phyloP scores from a whole-genome alignment of 768 basidiomycete genomes.

The Kwoniella shandongensis region DNA sequence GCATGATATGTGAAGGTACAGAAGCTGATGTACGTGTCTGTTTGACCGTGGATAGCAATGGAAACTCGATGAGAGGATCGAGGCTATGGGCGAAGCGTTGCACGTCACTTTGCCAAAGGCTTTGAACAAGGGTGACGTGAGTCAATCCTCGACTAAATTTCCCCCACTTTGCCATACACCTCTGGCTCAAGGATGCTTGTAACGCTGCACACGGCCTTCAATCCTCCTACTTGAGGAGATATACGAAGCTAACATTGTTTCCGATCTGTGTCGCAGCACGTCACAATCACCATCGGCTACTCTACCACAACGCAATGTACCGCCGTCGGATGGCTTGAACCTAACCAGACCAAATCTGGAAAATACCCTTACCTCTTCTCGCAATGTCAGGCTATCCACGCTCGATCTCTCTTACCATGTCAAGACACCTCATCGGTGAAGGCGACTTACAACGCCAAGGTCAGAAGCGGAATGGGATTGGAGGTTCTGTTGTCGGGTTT shows the following conservation, averaged over 20 bases:
- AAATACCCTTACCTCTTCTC: slow-evolving; percentile 83
- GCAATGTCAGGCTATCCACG: slow-evolving; percentile 90
- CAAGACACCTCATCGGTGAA: slow-evolving; percentile 91
- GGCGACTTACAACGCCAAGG: slow-evolving; percentile 81
- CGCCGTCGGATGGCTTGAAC: slow-evolving; percentile 83
- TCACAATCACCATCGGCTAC: slow-evolving; percentile 63
- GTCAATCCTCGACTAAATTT: slow-evolving; percentile 1
- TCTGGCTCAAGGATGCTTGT: neutral
- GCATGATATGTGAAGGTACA: too few species aligned
- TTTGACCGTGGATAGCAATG: too few species aligned
- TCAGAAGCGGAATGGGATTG: slow-evolving; percentile 73
- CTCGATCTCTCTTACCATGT: slow-evolving; percentile 72
- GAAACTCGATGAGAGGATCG: slow-evolving; percentile 28
- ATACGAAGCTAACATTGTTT: too few species aligned
- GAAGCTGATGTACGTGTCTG: neutral
- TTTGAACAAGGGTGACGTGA: slow-evolving; percentile 48
- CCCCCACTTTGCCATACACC: neutral
- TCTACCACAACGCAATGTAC: slow-evolving; percentile 70
- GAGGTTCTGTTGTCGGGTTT: slow-evolving; percentile 84
- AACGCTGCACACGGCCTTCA: too few species aligned
- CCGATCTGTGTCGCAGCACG: slow-evolving; percentile 53
- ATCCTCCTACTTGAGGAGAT: too few species aligned
- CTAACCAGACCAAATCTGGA: slow-evolving; percentile 84
- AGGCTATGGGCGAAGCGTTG: slow-evolving; percentile 75
- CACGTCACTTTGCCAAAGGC: slow-evolving; percentile 60